Evolutionary conservation across 768 basidiomycete genomes (phyloP), one percentile per base, ranked within the genome.

Genomic region (Termitomyces sp.): DNA sequence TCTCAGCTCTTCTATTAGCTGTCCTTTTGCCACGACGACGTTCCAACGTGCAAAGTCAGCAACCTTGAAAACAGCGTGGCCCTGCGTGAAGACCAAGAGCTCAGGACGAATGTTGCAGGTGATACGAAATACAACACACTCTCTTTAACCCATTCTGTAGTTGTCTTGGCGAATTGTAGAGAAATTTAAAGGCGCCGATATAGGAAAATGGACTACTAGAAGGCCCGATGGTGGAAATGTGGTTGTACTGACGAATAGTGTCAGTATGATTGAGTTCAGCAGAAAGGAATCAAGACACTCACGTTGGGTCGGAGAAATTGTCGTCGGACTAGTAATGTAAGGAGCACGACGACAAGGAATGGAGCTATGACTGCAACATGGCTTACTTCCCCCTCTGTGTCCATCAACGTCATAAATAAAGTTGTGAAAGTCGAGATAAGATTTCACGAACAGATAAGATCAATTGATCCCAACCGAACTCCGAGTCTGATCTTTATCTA

Each of bases 141-240:
- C 39, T 51, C 18, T 33, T 25, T 13, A 32, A 57, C 23, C 60
- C 60, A 32, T 45, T 32, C 12, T 57, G 22, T 12, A 60, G 39
- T 10, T 33, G 7, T n/a, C n/a, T 46, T 13, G 18, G n/a, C n/a
- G 53, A 42, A 40, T 56, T 12, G 5, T 36, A 62, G 1, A 62
- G 18, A 36, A 60, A 68, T 20, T 44, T 33, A 7, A 67, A 49
- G 16, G 66, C 62, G 27, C 60, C 64, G 7, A 67, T 46, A 38
- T 64, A 70, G 12, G 58, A 66, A 18, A 62, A 57, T 6, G 57
- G 59, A n/a, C 54, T 48, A 2, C 6, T 27, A 11, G 56, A 48
- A 38, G 36, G 48, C 38, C 70, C 69, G 15, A 63, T 35, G 11
- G 63, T 57, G 20, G 65, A 67, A 25, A 70, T 69, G 33, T 63